Conservation (phyloP, 2,329 filamentous ascomycete genomes). For the Talaromyces marneffei region DNA sequence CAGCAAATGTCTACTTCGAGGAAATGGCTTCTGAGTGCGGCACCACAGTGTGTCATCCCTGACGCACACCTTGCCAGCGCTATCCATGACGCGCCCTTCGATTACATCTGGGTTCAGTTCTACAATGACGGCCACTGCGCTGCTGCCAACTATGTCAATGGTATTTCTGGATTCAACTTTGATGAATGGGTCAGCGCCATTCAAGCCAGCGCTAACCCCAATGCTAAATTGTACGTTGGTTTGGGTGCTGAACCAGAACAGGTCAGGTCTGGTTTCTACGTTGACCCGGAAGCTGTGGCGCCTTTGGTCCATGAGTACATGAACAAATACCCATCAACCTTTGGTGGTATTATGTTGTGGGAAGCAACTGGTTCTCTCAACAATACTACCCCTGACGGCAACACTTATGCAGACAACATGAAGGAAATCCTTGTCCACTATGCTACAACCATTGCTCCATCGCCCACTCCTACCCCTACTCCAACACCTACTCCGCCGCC, state of each 20-base stretch:
- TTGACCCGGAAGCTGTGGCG: constrained; percentile 43
- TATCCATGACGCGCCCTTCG: constrained; percentile 43
- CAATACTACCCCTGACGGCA: constrained; percentile 14
- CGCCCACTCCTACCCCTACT: constrained; percentile 6
- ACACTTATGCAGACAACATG: constrained; percentile 18
- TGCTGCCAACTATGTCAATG: constrained; percentile 9
- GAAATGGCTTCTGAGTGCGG: constrained; percentile 47
- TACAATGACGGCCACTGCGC: constrained; percentile 50
- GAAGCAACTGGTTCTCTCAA: constrained; percentile 37
- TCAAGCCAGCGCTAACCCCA: constrained; percentile 32
- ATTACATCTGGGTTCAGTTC: constrained; percentile 53
- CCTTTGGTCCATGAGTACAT: constrained; percentile 39
- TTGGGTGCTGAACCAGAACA: constrained; percentile 35
- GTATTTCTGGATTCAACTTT: constrained; percentile 30
- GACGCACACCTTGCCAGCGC: constrained; percentile 44
- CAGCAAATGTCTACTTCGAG: constrained; percentile 16
- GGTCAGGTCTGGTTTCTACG: constrained; percentile 34
- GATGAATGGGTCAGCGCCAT: constrained; percentile 41
- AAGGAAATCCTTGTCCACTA: constrained; percentile 15
- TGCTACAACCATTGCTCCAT: constrained; percentile 18
- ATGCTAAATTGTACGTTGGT: constrained; percentile 51
- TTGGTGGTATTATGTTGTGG: constrained; percentile 58
- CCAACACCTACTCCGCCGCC: neutral
- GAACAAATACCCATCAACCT: constrained; percentile 30
- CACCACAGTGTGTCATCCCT: constrained; percentile 48